These are phyloP conservation scores for Penicillium herquei DNA, from an alignment of 495 filamentous ascomycete genomes.

Conservation along the genomic window DNA sequence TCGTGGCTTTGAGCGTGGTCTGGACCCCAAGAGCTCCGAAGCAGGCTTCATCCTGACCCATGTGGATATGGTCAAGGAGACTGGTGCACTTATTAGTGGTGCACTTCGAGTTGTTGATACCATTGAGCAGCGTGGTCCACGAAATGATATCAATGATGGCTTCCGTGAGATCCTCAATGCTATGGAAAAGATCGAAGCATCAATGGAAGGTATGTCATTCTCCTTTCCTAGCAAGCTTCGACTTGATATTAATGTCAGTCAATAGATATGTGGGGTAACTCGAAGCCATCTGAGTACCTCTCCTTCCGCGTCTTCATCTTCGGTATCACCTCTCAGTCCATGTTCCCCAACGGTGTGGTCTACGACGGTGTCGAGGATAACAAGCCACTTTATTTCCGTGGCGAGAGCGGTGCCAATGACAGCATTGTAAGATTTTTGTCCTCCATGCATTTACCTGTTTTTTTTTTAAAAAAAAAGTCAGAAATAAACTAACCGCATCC, in stretches of 20 bases:
- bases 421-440: conserved; percentile 54
- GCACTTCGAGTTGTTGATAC: conserved; percentile 62
- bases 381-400: conserved; percentile 71
- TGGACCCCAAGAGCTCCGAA: conserved; percentile 83
- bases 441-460: background rate
- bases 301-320: conserved; percentile 93
- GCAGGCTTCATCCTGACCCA: conserved; percentile 86
- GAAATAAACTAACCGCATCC: background rate
- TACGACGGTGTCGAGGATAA: conserved; percentile 77
- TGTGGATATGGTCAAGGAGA: conserved; percentile 80
- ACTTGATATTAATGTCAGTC: conserved; percentile 16
- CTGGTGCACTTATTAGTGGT: conserved; percentile 67
- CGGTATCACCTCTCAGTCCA: conserved; percentile 81
- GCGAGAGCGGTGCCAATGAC: conserved; percentile 89
- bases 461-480: background rate
- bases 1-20: conserved; percentile 83
- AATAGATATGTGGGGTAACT: conserved; percentile 80
- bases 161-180: conserved; percentile 59
- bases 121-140: conserved; percentile 45
- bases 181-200: conserved; percentile 68
- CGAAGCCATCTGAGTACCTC: conserved; percentile 73
- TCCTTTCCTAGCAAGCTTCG: background rate
- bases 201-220: conserved; percentile 66
- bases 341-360: conserved; percentile 88
- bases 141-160: conserved; percentile 60